Conservation (phyloP, 176 grass and related monocot species). For the Carex parvula region DNA sequence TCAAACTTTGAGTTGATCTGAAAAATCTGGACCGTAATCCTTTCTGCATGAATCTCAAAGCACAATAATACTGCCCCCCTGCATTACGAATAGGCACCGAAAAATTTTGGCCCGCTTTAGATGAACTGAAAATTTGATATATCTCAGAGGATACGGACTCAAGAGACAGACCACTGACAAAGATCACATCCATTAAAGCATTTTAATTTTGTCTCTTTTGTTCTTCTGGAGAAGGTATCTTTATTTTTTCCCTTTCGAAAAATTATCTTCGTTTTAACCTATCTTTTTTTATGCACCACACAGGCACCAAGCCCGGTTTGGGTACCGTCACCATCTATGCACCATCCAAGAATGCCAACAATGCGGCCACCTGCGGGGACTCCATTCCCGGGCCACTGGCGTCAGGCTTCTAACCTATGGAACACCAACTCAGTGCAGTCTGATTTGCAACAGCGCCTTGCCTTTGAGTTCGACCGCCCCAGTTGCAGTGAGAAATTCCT, state of each 20-base stretch:
- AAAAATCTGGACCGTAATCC: too few species aligned
- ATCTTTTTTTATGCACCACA: not conserved
- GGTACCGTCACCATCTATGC: slow-evolving; percentile 36
- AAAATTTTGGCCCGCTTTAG: too few species aligned
- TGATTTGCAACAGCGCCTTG: slow-evolving; percentile 88
- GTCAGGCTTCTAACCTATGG: slow-evolving; percentile 71
- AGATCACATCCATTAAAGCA: not conserved
- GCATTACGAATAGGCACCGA: too few species aligned
- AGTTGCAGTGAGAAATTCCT: slow-evolving; percentile 66
- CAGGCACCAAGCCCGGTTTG: slow-evolving; percentile 55
- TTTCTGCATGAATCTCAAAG: too few species aligned
- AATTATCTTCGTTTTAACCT: not conserved
- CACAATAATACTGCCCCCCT: too few species aligned
- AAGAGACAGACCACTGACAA: not conserved
- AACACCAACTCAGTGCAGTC: slow-evolving; percentile 54
- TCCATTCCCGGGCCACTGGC: slow-evolving; percentile 82
- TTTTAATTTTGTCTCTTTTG: not conserved
- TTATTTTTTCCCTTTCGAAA: not conserved
- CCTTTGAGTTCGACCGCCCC: slow-evolving; percentile 96
- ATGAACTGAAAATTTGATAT: too few species aligned
- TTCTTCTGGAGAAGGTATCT: not conserved
- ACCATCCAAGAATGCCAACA: slow-evolving; percentile 7
- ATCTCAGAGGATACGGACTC: too few species aligned
- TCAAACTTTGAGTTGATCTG: too few species aligned
- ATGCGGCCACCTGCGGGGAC: slow-evolving; percentile 53